A percentile compares a stretch with the other conserved stretches of the same genome.
phyloP scores from a whole-genome alignment of 257 asterid genomes.

The Lavandula angustifolia region DNA sequence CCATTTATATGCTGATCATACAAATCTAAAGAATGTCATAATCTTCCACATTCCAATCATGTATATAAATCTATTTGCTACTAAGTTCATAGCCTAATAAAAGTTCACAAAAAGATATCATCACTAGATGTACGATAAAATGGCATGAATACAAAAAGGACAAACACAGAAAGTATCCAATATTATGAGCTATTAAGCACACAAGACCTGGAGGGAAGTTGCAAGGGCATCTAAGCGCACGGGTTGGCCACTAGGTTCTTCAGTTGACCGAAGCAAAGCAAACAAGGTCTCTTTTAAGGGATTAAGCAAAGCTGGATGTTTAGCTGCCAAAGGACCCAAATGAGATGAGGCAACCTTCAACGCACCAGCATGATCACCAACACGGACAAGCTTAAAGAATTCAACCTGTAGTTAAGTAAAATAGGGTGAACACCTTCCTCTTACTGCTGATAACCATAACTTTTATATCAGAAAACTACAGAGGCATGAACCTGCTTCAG shows the following conservation, averaged over 20 bases:
- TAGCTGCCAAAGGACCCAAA: constrained; percentile 95
- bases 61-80: constrained; percentile 6
- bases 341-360: constrained; percentile 78
- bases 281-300: constrained; percentile 88
- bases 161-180: not conserved
- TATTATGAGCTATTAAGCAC: constrained; percentile 7
- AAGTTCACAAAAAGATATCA: constrained; percentile 9
- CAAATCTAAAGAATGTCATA: constrained; percentile 18
- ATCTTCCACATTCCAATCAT: constrained; percentile 9
- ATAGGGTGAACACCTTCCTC: constrained; percentile 21
- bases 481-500: constrained; percentile 73
- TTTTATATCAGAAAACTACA: constrained; percentile 7
- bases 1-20: not conserved
- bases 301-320: constrained; percentile 66
- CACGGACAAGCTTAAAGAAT: constrained; percentile 69
- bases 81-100: constrained; percentile 8
- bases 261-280: constrained; percentile 74
- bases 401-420: constrained; percentile 66
- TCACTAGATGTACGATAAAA: not conserved
- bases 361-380: constrained; percentile 82
- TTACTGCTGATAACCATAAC: not conserved
- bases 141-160: not conserved
- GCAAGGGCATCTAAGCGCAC: constrained; percentile 80
- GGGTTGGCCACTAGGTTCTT: constrained; percentile 58
- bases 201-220: constrained; percentile 84